phyloP scores from a whole-genome alignment of 2,329 filamentous ascomycete species.

The Lasiodiplodia citricola region DNA sequence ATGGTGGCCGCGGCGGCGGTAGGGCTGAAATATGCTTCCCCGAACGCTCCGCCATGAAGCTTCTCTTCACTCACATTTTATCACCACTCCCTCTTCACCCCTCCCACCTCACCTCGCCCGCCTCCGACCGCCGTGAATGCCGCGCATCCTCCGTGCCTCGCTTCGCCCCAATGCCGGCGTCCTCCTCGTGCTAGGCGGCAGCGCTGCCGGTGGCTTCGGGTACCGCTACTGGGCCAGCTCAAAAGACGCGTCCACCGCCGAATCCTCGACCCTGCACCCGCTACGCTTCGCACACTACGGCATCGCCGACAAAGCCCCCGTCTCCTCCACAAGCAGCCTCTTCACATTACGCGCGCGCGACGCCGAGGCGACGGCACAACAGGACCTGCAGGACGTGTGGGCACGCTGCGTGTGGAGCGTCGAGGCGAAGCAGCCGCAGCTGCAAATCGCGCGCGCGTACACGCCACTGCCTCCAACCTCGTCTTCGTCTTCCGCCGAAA shows the following conservation, averaged over 20 bases:
- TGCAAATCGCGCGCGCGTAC: conserved; percentile 91
- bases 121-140: background rate
- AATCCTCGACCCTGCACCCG: conserved; percentile 56
- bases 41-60: conserved; percentile 10
- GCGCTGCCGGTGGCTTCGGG: conserved; percentile 40
- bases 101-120: background rate
- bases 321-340: conserved; percentile 72
- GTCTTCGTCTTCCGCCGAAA: background rate
- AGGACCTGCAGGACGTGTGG: conserved; percentile 51
- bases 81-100: background rate
- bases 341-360: conserved; percentile 63
- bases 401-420: conserved; percentile 79
- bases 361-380: conserved; percentile 29
- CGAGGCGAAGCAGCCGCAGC: conserved; percentile 90
- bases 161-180: conserved; percentile 36
- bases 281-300: conserved; percentile 69
- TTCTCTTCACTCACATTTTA: conserved; percentile 12
- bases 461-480: conserved; percentile 74
- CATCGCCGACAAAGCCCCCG: conserved; percentile 64
- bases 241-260: conserved; percentile 2
- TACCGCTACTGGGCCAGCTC: conserved; percentile 39
- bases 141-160: conserved; percentile 29
- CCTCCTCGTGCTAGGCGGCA: conserved; percentile 40
- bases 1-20: background rate
- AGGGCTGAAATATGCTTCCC: conserved; percentile 22